These are phyloP conservation scores for Trichosporon faecale DNA, from an alignment of 1,284 basidiomycete genomes.

Conservation along the genomic window DNA sequence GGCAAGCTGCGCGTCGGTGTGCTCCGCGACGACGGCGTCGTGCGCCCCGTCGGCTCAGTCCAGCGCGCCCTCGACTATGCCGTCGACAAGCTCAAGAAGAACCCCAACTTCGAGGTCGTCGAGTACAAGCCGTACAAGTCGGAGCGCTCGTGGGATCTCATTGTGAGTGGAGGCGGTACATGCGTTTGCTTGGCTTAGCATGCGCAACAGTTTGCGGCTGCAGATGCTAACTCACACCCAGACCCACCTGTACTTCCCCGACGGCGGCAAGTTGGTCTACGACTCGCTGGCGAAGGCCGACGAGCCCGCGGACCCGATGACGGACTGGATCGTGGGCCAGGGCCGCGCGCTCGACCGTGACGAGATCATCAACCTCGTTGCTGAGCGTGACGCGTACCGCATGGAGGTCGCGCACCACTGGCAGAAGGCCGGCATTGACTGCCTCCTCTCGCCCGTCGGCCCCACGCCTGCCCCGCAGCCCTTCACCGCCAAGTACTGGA, in stretches of 20 bases:
- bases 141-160: conserved; percentile 35
- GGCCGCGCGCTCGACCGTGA: conserved; percentile 37
- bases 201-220: too few species aligned
- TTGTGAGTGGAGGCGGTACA: conserved; percentile 19
- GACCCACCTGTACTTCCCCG: conserved; percentile 47
- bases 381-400: conserved; percentile 36
- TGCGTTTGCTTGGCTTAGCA: too few species aligned
- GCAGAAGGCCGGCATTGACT: conserved; percentile 35
- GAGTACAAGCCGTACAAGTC: conserved; percentile 30
- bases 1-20: conserved; percentile 54
- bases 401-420: conserved; percentile 35
- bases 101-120: conserved; percentile 36
- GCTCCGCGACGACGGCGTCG: conserved; percentile 59
- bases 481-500: conserved; percentile 44
- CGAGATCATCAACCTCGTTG: conserved; percentile 36
- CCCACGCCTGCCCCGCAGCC: conserved; percentile 42
- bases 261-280: conserved; percentile 33
- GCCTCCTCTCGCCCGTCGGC: conserved; percentile 41
- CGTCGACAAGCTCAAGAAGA: conserved; percentile 32
- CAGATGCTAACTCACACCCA: conserved; percentile 52
- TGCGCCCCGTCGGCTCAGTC: conserved; percentile 57
- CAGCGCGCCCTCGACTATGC: conserved; percentile 44
- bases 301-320: conserved; percentile 43
- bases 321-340: conserved; percentile 38
- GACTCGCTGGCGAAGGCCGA: conserved; percentile 46